These are phyloP conservation scores for Pyrus hybrid DNA, from an alignment of 331 rosid species.

Conservation along the genomic window DNA sequence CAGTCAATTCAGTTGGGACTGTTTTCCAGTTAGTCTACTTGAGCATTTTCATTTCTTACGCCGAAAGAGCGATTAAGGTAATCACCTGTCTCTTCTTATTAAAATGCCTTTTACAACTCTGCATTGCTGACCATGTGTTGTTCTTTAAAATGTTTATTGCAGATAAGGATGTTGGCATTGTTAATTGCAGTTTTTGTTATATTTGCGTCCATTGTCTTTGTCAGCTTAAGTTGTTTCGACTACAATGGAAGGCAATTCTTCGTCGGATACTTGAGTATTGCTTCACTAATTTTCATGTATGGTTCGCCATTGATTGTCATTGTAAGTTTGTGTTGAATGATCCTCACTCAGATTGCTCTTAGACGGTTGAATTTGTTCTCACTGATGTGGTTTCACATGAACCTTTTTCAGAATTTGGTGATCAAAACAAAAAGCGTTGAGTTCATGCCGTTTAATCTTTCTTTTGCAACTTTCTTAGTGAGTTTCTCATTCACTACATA, in stretches of 20 bases:
- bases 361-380: too few relatives aligned
- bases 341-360: too few relatives aligned
- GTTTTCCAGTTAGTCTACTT: conserved; percentile 63
- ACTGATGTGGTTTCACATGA: too few relatives aligned
- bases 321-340: neutral
- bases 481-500: too few relatives aligned
- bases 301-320: too few relatives aligned
- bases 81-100: neutral
- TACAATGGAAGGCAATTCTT: too few relatives aligned
- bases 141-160: conserved; percentile 14
- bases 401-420: too few relatives aligned
- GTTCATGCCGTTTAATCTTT: too few relatives aligned
- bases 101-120: neutral
- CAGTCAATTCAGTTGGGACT: conserved; percentile 75
- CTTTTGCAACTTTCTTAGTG: neutral
- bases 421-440: too few relatives aligned
- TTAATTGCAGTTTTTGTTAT: conserved; percentile 39
- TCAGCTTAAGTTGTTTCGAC: conserved; percentile 30
- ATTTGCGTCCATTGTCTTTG: conserved; percentile 34
- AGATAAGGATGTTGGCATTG: conserved; percentile 60
- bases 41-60: conserved; percentile 42
- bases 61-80: conserved; percentile 56
- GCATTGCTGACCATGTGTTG: neutral
- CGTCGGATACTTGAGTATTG: too few relatives aligned
- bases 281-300: too few relatives aligned